Conservation (phyloP, 2,329 filamentous ascomycete species). For the Penicillium psychrosexuale region DNA sequence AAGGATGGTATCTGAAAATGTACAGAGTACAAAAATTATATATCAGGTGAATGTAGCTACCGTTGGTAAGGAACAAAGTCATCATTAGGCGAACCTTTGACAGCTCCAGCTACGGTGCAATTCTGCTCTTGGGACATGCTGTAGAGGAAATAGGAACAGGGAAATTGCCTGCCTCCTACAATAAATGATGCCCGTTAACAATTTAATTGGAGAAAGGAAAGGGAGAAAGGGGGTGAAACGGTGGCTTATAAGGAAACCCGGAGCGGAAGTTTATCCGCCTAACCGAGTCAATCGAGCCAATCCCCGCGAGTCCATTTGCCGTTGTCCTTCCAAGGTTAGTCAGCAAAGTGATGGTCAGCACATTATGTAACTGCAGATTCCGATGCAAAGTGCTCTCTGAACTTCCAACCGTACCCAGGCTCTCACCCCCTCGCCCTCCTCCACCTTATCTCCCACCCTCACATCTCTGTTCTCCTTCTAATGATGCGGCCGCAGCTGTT, state of each 20-base stretch:
- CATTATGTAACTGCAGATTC: slow-evolving; percentile 34
- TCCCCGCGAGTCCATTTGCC: slow-evolving; percentile 39
- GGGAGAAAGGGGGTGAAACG: slow-evolving; percentile 22
- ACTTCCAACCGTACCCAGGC: slow-evolving; percentile 19
- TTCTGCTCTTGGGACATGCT: slow-evolving; percentile 60
- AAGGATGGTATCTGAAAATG: neutral
- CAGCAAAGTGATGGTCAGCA: slow-evolving; percentile 26
- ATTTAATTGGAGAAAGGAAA: slow-evolving; percentile 49
- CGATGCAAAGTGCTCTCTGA: slow-evolving; percentile 30
- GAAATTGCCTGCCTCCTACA: slow-evolving; percentile 55
- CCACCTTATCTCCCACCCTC: slow-evolving; percentile 15
- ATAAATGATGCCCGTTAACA: slow-evolving; percentile 59
- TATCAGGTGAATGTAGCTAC: slow-evolving; percentile 51
- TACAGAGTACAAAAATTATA: neutral
- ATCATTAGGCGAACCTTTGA: slow-evolving; percentile 56
- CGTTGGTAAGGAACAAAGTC: slow-evolving; percentile 65
- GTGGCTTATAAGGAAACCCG: slow-evolving; percentile 24
- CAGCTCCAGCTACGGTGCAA: slow-evolving; percentile 63
- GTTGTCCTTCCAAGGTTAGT: slow-evolving; percentile 13
- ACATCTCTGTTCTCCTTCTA: slow-evolving; percentile 22
- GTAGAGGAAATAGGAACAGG: slow-evolving; percentile 58
- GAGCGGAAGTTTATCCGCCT: slow-evolving; percentile 30
- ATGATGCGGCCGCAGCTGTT: slow-evolving; percentile 65
- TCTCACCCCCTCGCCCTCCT: slow-evolving; percentile 13
- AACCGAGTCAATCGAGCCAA: slow-evolving; percentile 43